Conservation (phyloP, 768 basidiomycete species). For the Obba rivulosa region DNA sequence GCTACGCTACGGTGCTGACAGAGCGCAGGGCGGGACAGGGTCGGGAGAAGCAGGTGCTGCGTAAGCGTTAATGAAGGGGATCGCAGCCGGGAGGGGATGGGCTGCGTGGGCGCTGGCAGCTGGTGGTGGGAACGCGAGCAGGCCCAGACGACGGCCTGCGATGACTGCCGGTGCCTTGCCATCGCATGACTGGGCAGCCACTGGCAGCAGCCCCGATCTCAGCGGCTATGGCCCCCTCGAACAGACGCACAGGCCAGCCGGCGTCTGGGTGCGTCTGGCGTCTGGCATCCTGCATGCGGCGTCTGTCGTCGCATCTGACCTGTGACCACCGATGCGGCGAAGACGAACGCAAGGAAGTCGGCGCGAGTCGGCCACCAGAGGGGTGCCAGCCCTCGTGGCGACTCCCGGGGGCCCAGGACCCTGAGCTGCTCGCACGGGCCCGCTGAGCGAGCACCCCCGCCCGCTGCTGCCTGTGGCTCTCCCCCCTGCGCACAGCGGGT, state of each 20-base stretch:
- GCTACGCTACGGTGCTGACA: background rate
- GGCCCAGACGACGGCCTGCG: conserved; percentile 11
- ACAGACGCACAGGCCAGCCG: background rate
- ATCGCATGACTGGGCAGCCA: conserved; percentile 6
- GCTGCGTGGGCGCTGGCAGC: background rate
- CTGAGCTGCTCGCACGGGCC: background rate
- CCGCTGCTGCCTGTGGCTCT: too few species aligned
- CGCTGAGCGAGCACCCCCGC: too few species aligned
- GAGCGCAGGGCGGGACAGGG: background rate
- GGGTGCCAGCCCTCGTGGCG: background rate
- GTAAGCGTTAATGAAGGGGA: background rate
- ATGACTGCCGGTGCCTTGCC: conserved; percentile 14
- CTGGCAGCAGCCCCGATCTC: conserved; percentile 19
- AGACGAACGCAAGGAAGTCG: background rate
- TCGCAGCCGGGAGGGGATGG: background rate
- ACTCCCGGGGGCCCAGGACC: background rate
- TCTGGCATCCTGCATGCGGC: too few species aligned
- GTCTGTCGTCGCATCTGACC: background rate
- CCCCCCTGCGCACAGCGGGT: too few species aligned
- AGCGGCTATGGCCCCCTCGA: conserved; percentile 16
- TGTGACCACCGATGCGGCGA: background rate
- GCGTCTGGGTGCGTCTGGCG: too few species aligned
- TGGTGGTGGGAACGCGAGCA: too few species aligned
- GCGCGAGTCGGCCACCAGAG: background rate
- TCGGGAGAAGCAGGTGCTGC: background rate